Percentiles rank a stretch among this genome's conserved stretches.
Conservation (phyloP, 1,284 basidiomycete genomes). For the Cystobasidium pallidum region DNA sequence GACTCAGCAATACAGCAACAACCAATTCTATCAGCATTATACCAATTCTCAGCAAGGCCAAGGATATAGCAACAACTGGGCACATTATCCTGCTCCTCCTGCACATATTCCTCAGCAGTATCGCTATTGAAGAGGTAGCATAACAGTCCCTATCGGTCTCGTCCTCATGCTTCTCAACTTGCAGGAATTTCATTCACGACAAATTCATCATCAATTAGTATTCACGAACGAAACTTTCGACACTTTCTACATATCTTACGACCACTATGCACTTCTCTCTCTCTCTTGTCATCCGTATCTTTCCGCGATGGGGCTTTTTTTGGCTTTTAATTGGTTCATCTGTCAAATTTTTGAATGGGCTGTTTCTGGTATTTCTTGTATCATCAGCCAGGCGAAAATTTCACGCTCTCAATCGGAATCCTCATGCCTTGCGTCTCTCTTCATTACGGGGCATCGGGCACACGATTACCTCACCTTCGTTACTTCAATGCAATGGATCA, state of each 20-base stretch:
- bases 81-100: constrained; percentile 20
- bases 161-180: no score
- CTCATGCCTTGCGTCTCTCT: no score
- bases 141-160: not conserved
- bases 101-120: constrained; percentile 22
- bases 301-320: no score
- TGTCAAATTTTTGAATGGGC: no score
- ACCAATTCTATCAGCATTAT: constrained; percentile 9
- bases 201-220: not conserved
- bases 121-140: not conserved
- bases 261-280: no score
- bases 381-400: no score
- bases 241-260: no score
- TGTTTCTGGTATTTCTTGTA: no score
- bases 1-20: constrained; percentile 1
- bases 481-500: not conserved
- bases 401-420: no score
- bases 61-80: constrained; percentile 1
- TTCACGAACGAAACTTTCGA: constrained; percentile 5
- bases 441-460: no score
- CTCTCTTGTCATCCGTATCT: no score
- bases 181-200: not conserved
- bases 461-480: not conserved
- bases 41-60: constrained; percentile 17
- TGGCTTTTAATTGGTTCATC: no score